These are phyloP conservation scores for Cryptococcus depauperatus DNA, from an alignment of 1,284 basidiomycete genomes.

Conservation along the genomic window DNA sequence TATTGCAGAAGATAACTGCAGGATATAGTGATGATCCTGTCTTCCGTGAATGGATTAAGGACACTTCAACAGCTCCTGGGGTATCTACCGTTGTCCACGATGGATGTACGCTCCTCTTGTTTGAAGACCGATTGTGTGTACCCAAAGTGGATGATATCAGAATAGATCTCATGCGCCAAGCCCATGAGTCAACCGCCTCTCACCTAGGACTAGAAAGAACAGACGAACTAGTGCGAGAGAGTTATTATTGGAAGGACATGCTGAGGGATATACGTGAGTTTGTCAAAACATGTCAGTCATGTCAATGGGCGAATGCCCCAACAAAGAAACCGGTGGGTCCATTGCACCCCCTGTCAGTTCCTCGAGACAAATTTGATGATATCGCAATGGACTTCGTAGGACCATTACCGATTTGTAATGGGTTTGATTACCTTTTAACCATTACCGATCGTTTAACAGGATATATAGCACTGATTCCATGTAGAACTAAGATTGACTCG, in stretches of 20 bases:
- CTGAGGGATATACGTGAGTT: neutral
- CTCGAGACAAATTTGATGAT: neutral
- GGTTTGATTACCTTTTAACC: neutral
- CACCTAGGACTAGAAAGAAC: conserved; percentile 1
- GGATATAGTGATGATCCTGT: neutral
- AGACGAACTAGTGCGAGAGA: neutral
- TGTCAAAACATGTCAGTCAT: neutral
- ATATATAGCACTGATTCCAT: neutral
- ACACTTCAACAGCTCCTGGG: neutral
- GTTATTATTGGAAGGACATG: neutral
- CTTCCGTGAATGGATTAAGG: neutral
- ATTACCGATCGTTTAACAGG: conserved; percentile 1
- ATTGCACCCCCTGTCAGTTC: neutral
- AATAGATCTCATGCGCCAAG: neutral
- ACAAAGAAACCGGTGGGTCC: neutral
- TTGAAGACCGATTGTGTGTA: neutral
- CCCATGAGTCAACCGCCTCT: neutral
- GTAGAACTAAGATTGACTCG: neutral
- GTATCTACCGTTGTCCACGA: neutral
- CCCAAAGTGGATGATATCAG: neutral
- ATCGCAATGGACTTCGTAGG: conserved; percentile 1
- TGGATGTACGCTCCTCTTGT: neutral
- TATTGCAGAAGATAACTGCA: neutral
- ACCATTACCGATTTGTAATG: neutral
- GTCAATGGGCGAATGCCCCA: neutral